Conservation (phyloP, 768 basidiomycete species). For the Mrakia frigida region DNA sequence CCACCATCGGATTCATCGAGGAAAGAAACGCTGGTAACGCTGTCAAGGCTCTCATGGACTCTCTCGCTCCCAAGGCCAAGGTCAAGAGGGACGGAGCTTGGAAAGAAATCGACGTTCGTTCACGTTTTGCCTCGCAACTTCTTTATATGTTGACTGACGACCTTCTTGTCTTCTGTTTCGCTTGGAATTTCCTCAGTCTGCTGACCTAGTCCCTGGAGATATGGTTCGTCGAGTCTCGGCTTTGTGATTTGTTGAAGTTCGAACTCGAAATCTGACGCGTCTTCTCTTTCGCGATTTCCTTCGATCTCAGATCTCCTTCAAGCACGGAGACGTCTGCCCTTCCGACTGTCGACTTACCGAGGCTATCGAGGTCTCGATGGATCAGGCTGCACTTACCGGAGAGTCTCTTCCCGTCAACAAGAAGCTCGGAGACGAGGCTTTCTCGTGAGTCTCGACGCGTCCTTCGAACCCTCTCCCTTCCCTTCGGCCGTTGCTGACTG, state of each 20-base stretch:
- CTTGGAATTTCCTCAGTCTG: slow-evolving; percentile 46
- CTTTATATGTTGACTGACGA: neutral
- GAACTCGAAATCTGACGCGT: neutral
- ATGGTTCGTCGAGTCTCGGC: slow-evolving; percentile 48
- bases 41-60: slow-evolving; percentile 99
- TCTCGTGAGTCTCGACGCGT: slow-evolving; percentile 68
- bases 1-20: slow-evolving; percentile 95
- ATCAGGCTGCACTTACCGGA: slow-evolving; percentile 95
- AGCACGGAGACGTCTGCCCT: slow-evolving; percentile 97
- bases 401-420: slow-evolving; percentile 91
- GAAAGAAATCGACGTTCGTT: slow-evolving; percentile 70
- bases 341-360: slow-evolving; percentile 96
- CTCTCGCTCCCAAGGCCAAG: slow-evolving; percentile 94
- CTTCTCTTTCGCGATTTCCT: no score
- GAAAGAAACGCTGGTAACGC: slow-evolving; percentile 96
- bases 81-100: slow-evolving; percentile 80
- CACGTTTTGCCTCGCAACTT: neutral
- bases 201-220: slow-evolving; percentile 88
- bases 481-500: neutral
- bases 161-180: neutral
- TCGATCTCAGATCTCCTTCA: slow-evolving; percentile 63
- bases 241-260: neutral
- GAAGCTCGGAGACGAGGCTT: slow-evolving; percentile 92
- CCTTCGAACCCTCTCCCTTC: neutral
- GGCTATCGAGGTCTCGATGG: slow-evolving; percentile 94